Evolutionary conservation across 2,329 filamentous ascomycete genomes (phyloP).

Genomic region (Ceratocystis lukuohia): DNA sequence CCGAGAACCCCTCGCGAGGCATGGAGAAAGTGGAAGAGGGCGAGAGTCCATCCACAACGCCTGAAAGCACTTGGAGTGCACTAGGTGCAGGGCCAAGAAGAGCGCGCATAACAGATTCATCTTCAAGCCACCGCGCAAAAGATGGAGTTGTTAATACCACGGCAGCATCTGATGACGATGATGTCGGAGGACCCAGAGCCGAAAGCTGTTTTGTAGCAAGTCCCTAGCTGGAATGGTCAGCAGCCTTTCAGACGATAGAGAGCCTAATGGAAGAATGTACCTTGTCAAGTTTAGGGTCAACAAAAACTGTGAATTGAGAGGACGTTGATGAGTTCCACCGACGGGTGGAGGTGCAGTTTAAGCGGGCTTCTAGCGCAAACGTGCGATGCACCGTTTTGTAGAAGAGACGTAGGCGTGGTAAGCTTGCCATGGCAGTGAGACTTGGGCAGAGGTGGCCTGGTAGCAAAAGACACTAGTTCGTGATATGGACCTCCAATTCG

Average conservation of each 20-base stretch:
- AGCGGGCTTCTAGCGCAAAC: not conserved
- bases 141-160: constrained; percentile 38
- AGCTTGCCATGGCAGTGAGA: not conserved
- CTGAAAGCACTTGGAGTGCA: constrained; percentile 37
- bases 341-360: not conserved
- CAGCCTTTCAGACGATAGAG: not conserved
- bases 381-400: not conserved
- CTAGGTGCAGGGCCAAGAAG: constrained; percentile 19
- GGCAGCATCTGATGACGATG: constrained; percentile 1
- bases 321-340: constrained; percentile 10
- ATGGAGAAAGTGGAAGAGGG: constrained; percentile 23
- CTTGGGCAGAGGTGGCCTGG: too few species aligned
- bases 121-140: constrained; percentile 36
- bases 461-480: not conserved
- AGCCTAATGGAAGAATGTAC: not conserved
- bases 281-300: constrained; percentile 4
- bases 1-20: constrained; percentile 17
- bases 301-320: not conserved
- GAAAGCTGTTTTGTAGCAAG: constrained; percentile 3
- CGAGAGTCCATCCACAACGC: constrained; percentile 43
- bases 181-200: not conserved
- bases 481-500: too few species aligned
- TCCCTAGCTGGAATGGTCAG: constrained; percentile 1
- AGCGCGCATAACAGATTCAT: constrained; percentile 30
- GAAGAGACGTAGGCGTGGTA: not conserved